phyloP scores from a whole-genome alignment of 2,329 filamentous ascomycete species.

The Paecilomyces variotii region DNA sequence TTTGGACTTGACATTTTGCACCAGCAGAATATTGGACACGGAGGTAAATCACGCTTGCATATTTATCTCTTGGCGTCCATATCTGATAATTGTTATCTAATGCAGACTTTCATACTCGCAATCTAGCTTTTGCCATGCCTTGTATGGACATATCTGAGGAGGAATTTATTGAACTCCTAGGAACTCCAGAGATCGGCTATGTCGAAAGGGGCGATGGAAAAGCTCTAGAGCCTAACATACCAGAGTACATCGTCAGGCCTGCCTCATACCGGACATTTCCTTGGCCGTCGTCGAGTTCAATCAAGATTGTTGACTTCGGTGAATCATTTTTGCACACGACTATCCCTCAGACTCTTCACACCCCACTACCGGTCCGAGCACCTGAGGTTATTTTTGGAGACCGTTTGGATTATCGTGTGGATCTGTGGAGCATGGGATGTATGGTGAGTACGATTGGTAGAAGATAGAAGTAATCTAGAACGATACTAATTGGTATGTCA shows the following conservation, averaged over 20 bases:
- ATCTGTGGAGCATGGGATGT: constrained; percentile 33
- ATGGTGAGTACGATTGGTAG: constrained; percentile 19
- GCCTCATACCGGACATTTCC: constrained; percentile 5
- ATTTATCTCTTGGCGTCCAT: background rate
- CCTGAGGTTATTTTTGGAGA: constrained; percentile 34
- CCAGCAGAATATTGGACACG: constrained; percentile 31
- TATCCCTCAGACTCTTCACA: constrained; percentile 21
- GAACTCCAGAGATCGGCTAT: constrained; percentile 17
- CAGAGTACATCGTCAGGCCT: constrained; percentile 17
- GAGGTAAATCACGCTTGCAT: constrained; percentile 18
- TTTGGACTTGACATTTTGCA: constrained; percentile 33
- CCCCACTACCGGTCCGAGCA: constrained; percentile 25
- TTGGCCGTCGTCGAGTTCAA: constrained; percentile 5
- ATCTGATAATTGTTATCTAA: constrained; percentile 7
- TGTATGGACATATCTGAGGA: constrained; percentile 10
- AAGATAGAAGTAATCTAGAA: background rate
- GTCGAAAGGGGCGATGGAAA: constrained; percentile 16
- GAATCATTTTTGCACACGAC: constrained; percentile 24
- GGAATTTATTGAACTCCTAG: constrained; percentile 13
- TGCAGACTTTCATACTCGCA: constrained; percentile 21
- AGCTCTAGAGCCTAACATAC: constrained; percentile 12
- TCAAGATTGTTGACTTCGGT: constrained; percentile 34
- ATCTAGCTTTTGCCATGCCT: constrained; percentile 18
- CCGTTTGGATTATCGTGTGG: constrained; percentile 25
- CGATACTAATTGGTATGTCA: constrained; percentile 9